Evolutionary conservation across 345 rosid genomes (phyloP).

Genomic region (Arabidopsis thaliana): DNA sequence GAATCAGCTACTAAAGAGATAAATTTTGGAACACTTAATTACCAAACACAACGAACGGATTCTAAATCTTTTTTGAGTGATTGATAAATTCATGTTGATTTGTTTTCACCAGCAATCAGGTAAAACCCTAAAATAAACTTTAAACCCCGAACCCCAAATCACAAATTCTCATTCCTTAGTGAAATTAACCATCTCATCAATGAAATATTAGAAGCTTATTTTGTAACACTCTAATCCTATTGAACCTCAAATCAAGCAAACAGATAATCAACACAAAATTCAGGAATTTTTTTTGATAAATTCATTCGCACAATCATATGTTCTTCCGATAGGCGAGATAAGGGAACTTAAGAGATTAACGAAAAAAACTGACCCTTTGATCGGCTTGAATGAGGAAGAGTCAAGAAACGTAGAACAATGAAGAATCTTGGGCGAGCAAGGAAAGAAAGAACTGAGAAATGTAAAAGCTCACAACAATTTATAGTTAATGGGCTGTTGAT

Average conservation of each 20-base stretch:
- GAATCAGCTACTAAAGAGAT: background rate
- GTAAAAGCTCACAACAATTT: too few relatives aligned
- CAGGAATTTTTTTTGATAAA: background rate
- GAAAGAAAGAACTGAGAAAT: background rate
- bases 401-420: background rate
- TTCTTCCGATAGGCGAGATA: background rate
- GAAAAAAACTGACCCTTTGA: constrained; percentile 2
- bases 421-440: constrained; percentile 15
- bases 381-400: constrained; percentile 9
- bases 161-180: background rate
- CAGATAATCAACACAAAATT: background rate
- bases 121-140: constrained; percentile 16
- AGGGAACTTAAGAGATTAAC: background rate
- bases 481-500: constrained; percentile 3
- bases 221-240: background rate
- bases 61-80: too few relatives aligned
- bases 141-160: constrained; percentile 31
- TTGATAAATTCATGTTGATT: background rate
- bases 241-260: background rate
- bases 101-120: background rate
- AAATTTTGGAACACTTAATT: background rate
- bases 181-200: background rate
- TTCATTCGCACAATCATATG: background rate
- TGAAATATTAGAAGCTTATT: background rate
- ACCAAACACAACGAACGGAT: constrained; percentile 4